phyloP scores from a whole-genome alignment of 2,329 filamentous ascomycete species.

The Colletotrichum scovillei region DNA sequence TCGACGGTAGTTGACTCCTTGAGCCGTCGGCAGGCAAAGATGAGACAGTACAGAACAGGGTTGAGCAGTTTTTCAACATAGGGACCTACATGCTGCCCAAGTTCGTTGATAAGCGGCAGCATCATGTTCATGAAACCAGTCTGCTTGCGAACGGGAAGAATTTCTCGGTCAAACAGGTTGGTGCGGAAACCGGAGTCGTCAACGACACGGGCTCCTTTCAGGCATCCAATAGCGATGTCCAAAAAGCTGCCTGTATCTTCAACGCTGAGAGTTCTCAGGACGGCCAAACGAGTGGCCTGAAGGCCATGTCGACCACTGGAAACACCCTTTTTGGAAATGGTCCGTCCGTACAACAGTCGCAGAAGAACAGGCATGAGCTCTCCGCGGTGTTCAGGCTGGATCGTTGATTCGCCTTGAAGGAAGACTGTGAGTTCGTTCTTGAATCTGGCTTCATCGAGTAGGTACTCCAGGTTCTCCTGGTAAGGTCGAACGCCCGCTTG shows the following conservation, averaged over 20 bases:
- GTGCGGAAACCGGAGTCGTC: conserved; percentile 61
- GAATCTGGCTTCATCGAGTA: conserved; percentile 91
- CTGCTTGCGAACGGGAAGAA: conserved; percentile 80
- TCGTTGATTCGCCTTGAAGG: conserved; percentile 78
- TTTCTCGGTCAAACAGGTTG: conserved; percentile 65
- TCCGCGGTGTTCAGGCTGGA: conserved; percentile 78
- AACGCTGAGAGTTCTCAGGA: conserved; percentile 80
- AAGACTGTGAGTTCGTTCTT: conserved; percentile 94
- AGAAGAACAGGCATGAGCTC: conserved; percentile 88
- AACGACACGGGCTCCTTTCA: conserved; percentile 71
- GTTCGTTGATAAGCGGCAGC: conserved; percentile 84
- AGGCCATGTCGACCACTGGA: conserved; percentile 84
- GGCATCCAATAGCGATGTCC: conserved; percentile 79
- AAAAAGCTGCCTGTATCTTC: conserved; percentile 85
- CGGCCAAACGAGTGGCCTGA: conserved; percentile 82
- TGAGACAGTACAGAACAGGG: conserved; percentile 83
- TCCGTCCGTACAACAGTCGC: conserved; percentile 87
- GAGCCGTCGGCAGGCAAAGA: conserved; percentile 74
- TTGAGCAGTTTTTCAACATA: conserved; percentile 79
- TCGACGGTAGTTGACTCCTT: conserved; percentile 50
- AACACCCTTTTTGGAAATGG: conserved; percentile 83
- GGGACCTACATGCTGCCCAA: conserved; percentile 78
- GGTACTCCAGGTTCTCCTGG: conserved; percentile 84
- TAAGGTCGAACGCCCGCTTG: conserved; percentile 79
- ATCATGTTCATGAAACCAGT: conserved; percentile 94